Base-by-base conservation (phyloP, 116 monocot genomes). In the Trichopus zeylanicus region DNA sequence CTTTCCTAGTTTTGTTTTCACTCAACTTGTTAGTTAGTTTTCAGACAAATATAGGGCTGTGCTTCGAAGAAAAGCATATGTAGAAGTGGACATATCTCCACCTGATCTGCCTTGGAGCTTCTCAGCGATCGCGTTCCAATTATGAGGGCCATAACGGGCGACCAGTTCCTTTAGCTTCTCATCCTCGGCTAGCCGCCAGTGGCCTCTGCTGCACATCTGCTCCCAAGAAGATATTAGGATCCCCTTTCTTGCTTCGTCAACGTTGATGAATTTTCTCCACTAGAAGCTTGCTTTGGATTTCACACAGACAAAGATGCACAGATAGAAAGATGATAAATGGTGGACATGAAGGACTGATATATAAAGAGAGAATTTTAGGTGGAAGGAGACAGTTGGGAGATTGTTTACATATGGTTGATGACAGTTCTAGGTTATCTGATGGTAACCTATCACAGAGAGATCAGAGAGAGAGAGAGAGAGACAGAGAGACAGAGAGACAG, bases 61-160 rank as follows among this genome's bases (percentile, higher is more conserved):
- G 26, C 5, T 37, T 21, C 37, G 28, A 26, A 15, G 0, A 38
- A 25, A 27, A 25, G 25, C 10, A 26, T 23, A 51, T 12, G 1
- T 12, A 51, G 20, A 51, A 23, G 6, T 51, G 5, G 19, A 51
- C 9, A 4, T 21, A 51, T 21, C 10, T 59, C 39, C 25, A 81
- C 86, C 86, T 78, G 86, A 71, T 81, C 86, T 73, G 8, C 81
- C 86, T 31, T 77, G 81, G 26, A 86, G 72, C 61, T 76, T 72
- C 52, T 78, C 74, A 3, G 86, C 81, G 19, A 86, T 86, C 10
- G 71, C 61, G 31, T 86, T 86, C 86, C 86, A 86, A 51, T 81
- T 86, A 53, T 75, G 86, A 3, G 86, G 81, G 20, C 86, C 81
- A 12, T 75, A 64, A 16, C 59, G 46, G 22, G 61, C 47, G 10